These are phyloP conservation scores for Alternaria longipes DNA, from an alignment of 2,329 filamentous ascomycete species.

Conservation along the genomic window DNA sequence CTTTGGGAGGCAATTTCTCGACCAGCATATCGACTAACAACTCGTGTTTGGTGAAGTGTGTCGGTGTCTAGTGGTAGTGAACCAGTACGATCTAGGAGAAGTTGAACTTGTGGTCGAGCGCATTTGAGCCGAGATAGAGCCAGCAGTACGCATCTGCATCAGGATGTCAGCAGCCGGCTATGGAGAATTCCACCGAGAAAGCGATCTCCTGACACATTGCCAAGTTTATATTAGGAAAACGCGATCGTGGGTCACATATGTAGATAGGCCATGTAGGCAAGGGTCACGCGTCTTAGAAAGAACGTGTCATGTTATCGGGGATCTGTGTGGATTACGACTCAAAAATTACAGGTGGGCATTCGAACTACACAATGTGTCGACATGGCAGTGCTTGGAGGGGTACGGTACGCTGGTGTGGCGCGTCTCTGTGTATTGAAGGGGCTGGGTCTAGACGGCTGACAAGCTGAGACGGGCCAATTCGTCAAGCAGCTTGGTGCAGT, in stretches of 20 bases:
- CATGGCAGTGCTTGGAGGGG: not conserved
- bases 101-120: not conserved
- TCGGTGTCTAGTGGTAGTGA: not conserved
- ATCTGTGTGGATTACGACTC: not conserved
- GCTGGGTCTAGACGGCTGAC: constrained; percentile 22
- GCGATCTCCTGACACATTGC: constrained; percentile 1
- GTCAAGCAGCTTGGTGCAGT: constrained; percentile 26
- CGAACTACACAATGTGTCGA: not conserved
- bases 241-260: not conserved
- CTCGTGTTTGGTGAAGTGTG: not conserved
- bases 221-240: not conserved
- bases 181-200: constrained; percentile 1
- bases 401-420: not conserved
- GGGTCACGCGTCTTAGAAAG: not conserved
- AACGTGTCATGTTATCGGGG: not conserved
- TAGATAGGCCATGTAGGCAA: not conserved
- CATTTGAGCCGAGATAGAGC: constrained; percentile 5
- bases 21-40: constrained; percentile 3
- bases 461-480: constrained; percentile 30
- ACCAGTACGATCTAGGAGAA: not conserved
- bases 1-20: constrained; percentile 10
- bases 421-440: constrained; percentile 7
- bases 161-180: not conserved
- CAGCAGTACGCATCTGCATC: constrained; percentile 4
- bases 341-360: not conserved